A percentile compares a stretch with the other conserved stretches of the same genome.
phyloP scores from a whole-genome alignment of 306 rosid species.

The Sphenostylis stenocarpa region DNA sequence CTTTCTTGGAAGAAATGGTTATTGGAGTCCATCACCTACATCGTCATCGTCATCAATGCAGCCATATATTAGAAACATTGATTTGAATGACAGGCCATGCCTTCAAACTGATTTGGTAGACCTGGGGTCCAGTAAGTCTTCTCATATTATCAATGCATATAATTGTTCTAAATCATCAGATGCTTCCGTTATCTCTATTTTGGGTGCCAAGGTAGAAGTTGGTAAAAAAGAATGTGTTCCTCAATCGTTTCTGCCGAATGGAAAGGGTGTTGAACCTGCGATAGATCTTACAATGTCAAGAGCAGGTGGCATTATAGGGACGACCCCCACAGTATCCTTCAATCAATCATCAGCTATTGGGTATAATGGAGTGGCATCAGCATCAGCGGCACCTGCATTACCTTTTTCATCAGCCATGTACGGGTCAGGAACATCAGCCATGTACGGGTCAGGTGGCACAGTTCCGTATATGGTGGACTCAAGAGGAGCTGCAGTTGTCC shows the following conservation, averaged over 20 bases:
- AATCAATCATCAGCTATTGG: conserved; percentile 62
- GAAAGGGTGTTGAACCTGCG: conserved; percentile 63
- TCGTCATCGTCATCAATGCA: conserved; percentile 85
- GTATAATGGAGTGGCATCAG: conserved; percentile 58
- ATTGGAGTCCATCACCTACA: conserved; percentile 79
- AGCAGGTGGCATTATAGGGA: conserved; percentile 58
- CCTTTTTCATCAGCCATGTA: conserved; percentile 65
- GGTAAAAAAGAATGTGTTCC: conserved; percentile 55
- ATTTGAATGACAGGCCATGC: conserved; percentile 85
- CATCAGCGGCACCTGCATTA: conserved; percentile 48
- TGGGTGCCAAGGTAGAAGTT: conserved; percentile 87
- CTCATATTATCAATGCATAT: conserved; percentile 32
- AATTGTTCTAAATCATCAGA: conserved; percentile 50
- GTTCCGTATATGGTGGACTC: conserved; percentile 82
- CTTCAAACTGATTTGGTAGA: conserved; percentile 66
- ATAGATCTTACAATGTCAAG: conserved; percentile 61
- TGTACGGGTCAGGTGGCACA: conserved; percentile 66
- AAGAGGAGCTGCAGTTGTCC: conserved; percentile 71
- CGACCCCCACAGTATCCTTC: conserved; percentile 56
- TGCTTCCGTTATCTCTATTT: conserved; percentile 76
- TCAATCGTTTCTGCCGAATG: conserved; percentile 55
- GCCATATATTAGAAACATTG: conserved; percentile 81
- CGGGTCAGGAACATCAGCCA: conserved; percentile 63
- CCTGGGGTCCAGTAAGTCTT: conserved; percentile 49
- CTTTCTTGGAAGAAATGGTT: conserved; percentile 52